Percentiles rank a stretch among this genome's conserved stretches.
Evolutionary conservation across 768 basidiomycete species (phyloP).

Genomic region (Russula brevipes): DNA sequence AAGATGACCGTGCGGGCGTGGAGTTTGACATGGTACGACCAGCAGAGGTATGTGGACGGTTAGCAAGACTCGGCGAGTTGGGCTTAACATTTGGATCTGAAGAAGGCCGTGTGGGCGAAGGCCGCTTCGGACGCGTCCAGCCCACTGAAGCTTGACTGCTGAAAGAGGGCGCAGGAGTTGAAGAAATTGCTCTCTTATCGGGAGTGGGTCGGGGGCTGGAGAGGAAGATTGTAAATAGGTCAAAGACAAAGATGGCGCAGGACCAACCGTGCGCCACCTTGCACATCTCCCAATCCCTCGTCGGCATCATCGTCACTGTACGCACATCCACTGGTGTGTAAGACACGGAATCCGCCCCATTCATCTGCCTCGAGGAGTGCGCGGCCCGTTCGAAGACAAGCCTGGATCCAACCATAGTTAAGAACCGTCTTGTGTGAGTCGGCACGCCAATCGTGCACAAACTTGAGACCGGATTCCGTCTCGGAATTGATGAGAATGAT

Average conservation of each 20-base stretch:
- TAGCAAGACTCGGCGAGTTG: neutral
- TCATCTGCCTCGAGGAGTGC: conserved; percentile 45
- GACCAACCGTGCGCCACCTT: neutral
- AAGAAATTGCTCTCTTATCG: neutral
- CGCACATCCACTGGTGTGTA: conserved; percentile 26
- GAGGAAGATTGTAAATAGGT: neutral
- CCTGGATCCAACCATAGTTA: conserved; percentile 48
- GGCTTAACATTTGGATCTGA: conserved; percentile 1
- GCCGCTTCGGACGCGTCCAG: neutral
- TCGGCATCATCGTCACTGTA: conserved; percentile 11
- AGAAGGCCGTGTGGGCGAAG: neutral
- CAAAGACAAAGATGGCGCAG: neutral
- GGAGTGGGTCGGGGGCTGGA: neutral
- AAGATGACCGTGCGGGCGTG: neutral
- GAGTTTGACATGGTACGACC: neutral
- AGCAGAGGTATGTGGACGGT: neutral
- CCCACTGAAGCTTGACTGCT: neutral
- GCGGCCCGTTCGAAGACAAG: conserved; percentile 40
- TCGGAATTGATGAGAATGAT: conserved; percentile 56
- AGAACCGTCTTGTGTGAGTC: conserved; percentile 48
- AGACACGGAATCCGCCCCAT: conserved; percentile 42
- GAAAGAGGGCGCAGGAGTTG: no score
- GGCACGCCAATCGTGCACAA: conserved; percentile 54
- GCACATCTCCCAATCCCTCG: conserved; percentile 6
- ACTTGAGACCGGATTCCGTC: conserved; percentile 47